Conservation (phyloP, 805 yeast genomes). For the Wickerhamomyces silvicola region DNA sequence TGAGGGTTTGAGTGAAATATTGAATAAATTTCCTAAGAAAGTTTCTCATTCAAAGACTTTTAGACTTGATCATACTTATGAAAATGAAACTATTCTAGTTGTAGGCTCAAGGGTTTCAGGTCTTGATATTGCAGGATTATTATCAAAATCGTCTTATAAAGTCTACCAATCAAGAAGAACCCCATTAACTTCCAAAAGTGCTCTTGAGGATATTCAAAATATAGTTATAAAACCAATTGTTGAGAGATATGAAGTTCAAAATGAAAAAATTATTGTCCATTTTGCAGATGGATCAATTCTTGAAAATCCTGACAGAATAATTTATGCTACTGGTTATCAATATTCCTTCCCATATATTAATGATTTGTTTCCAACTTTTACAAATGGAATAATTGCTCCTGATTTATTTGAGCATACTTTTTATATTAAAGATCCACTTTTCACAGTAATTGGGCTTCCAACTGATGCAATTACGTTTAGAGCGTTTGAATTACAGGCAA, state of each 20-base stretch:
- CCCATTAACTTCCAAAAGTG: conserved; percentile 12
- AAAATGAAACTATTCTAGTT: conserved; percentile 34
- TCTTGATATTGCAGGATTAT: conserved; percentile 39
- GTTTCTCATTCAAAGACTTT: conserved; percentile 35
- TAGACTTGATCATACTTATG: conserved; percentile 27
- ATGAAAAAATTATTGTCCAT: conserved; percentile 20
- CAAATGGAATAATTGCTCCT: conserved; percentile 17
- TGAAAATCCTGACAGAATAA: conserved; percentile 38
- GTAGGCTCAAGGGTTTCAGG: conserved; percentile 67
- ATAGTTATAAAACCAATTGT: conserved; percentile 22
- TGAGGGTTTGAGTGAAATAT: conserved; percentile 33
- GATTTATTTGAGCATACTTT: conserved; percentile 25
- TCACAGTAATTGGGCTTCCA: conserved; percentile 27
- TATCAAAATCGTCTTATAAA: not conserved
- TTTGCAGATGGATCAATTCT: conserved; percentile 39
- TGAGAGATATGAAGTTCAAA: conserved; percentile 24
- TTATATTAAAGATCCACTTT: conserved; percentile 22
- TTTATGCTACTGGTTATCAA: conserved; percentile 64
- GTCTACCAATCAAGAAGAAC: conserved; percentile 30
- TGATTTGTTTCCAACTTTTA: conserved; percentile 14
- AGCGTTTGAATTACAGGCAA: conserved; percentile 31
- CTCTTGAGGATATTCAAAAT: conserved; percentile 5
- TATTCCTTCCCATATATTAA: conserved; percentile 48
- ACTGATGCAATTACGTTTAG: conserved; percentile 28
- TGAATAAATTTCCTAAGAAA: not conserved